Evolutionary conservation across 2,329 filamentous ascomycete genomes (phyloP).

Genomic region (Trichoderma asperellum): DNA sequence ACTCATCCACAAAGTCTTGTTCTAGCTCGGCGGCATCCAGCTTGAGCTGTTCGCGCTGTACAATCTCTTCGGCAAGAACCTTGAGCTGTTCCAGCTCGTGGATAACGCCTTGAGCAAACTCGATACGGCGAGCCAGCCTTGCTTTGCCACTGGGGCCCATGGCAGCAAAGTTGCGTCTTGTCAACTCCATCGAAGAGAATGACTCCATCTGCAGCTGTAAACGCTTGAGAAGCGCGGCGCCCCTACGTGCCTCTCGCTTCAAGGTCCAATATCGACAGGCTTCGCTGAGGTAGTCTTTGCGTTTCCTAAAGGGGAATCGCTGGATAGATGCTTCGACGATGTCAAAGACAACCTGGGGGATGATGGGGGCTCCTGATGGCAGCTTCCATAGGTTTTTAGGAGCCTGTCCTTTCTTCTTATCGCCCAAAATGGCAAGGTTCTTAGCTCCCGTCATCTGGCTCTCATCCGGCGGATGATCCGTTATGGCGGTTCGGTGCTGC

Average conservation of each 20-base stretch:
- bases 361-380: constrained; percentile 91
- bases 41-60: constrained; percentile 76
- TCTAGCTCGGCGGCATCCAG: constrained; percentile 76
- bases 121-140: constrained; percentile 78
- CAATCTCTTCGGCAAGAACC: constrained; percentile 69
- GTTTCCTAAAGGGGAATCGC: constrained; percentile 77
- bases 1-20: constrained; percentile 78
- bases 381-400: constrained; percentile 73
- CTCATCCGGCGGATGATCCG: constrained; percentile 77
- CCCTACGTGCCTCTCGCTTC: constrained; percentile 89
- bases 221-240: constrained; percentile 88
- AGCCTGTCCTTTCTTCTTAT: constrained; percentile 71
- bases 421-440: constrained; percentile 72
- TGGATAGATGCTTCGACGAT: constrained; percentile 82
- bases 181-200: constrained; percentile 97
- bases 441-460: constrained; percentile 83
- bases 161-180: constrained; percentile 89
- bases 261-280: constrained; percentile 97
- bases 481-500: constrained; percentile 64
- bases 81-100: constrained; percentile 78
- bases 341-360: constrained; percentile 85
- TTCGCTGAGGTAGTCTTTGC: constrained; percentile 90
- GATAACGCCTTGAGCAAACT: constrained; percentile 79
- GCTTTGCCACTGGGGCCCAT: constrained; percentile 86
- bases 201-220: constrained; percentile 94